Percentiles rank a stretch among this genome's conserved stretches.
Evolutionary conservation across 768 basidiomycete species (phyloP).

Genomic region (Rhodocollybia butyracea): DNA sequence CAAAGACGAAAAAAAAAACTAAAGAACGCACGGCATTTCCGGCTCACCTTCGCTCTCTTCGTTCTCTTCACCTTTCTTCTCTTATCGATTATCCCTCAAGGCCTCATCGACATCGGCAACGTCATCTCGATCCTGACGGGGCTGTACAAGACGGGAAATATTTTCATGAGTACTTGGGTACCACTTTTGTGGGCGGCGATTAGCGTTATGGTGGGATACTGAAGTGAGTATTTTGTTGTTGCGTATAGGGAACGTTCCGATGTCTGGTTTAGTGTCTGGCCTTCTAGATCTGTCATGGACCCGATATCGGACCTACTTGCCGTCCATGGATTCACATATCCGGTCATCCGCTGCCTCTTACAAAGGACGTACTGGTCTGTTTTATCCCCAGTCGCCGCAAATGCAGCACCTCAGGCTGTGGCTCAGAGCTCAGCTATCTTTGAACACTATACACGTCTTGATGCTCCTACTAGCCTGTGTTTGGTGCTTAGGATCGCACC

Average conservation of each 20-base stretch:
- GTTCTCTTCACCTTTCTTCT: slow-evolving; percentile 40
- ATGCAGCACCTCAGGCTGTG: no score
- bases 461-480: no score
- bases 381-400: no score
- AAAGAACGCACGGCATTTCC: slow-evolving; percentile 38
- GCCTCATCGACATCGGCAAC: slow-evolving; percentile 45
- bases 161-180: slow-evolving; percentile 38
- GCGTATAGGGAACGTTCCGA: background rate
- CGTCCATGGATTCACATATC: no score
- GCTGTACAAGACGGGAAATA: slow-evolving; percentile 40
- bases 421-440: no score
- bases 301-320: no score
- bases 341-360: no score
- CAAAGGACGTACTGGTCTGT: no score
- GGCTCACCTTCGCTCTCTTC: slow-evolving; percentile 44
- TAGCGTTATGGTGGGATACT: slow-evolving; percentile 14
- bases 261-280: background rate
- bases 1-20: slow-evolving; percentile 15
- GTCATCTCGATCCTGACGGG: slow-evolving; percentile 42
- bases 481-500: no score
- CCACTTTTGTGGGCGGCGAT: slow-evolving; percentile 20
- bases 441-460: no score
- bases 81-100: slow-evolving; percentile 40
- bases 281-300: no score
- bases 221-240: background rate